Base-by-base conservation (phyloP, 2,329 filamentous ascomycete species). In the Colletotrichum falcatum region DNA sequence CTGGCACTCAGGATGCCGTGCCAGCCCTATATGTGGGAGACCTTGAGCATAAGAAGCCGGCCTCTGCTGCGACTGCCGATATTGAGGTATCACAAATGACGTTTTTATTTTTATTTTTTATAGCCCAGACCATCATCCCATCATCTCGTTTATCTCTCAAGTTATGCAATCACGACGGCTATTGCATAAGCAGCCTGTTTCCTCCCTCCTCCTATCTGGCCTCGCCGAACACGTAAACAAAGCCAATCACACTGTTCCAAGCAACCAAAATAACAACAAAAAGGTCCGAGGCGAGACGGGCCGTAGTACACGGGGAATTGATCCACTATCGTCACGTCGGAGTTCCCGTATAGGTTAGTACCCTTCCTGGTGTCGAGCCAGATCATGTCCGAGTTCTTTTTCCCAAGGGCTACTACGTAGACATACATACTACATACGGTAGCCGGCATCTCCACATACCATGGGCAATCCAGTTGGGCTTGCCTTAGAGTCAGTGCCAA, bases 21-120 rank as follows among this genome's bases (percentile, higher is more conserved):
- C n/a, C 48, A 63, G 46, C 48, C 61, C 61, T 39, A 55, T 44
- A 28, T 63, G 33, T 23, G 26, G 11, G 26, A 35, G 46, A 37
- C 44, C 30, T 28, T 48, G 12, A 20, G 46, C 30, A 54, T 28
- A 18, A 55, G 16, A n/a, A 35, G 3, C 30, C n/a, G 7, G 12
- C 14, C 12, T 23, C 26, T 28, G 51, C 51, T 54, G 20, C 9
- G 20, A 44, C 18, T 44, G 20, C 18, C 28, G 9, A n/a, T 3
- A 20, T n/a, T 9, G 18, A 11, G 23, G 33, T 14, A 7, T 20
- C n/a, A n/a, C n/a, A n/a, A n/a, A n/a, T n/a, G n/a, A n/a, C n/a
- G n/a, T n/a, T n/a, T n/a, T n/a, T n/a, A n/a, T n/a, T n/a, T n/a
- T n/a, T n/a, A n/a, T n/a, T n/a, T n/a, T n/a, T n/a, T n/a, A n/a